phyloP scores from a whole-genome alignment of 352 stramenopile species.

The Phytopythium montanum region DNA sequence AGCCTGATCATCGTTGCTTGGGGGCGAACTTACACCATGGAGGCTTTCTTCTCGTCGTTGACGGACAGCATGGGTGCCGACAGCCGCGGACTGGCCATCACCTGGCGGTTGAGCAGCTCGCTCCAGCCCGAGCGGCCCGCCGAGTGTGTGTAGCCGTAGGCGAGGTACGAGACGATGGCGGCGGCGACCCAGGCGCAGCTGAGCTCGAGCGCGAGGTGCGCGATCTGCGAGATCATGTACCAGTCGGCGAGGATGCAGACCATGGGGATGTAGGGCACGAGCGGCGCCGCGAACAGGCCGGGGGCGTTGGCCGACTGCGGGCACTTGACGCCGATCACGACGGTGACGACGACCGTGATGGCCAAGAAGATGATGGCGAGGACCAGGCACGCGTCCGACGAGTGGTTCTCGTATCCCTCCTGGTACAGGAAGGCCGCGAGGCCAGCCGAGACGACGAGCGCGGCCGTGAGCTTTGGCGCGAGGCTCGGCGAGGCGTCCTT shows the following conservation, averaged over 20 bases:
- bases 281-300: conserved; percentile 30
- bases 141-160: conserved; percentile 39
- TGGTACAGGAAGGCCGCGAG: conserved; percentile 66
- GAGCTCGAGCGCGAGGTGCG: conserved; percentile 32
- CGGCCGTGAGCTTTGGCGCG: conserved; percentile 37
- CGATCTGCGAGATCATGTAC: conserved; percentile 44
- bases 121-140: conserved; percentile 35
- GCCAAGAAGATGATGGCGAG: conserved; percentile 45
- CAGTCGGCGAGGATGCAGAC: conserved; percentile 45
- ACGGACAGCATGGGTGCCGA: conserved; percentile 31
- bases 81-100: conserved; percentile 23
- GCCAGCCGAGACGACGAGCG: conserved; percentile 34
- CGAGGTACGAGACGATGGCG: conserved; percentile 43
- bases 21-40: not conserved
- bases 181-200: conserved; percentile 30
- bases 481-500: conserved; percentile 47
- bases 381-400: conserved; percentile 28
- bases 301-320: conserved; percentile 27
- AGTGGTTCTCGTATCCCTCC: conserved; percentile 55
- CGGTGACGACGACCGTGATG: conserved; percentile 26
- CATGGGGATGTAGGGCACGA: conserved; percentile 41
- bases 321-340: conserved; percentile 35
- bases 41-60: conserved; percentile 3
- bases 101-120: conserved; percentile 26
- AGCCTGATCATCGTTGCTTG: no score